Evolutionary conservation across 495 filamentous ascomycete species (phyloP).

Genomic region (Podospora pseudopauciseta): DNA sequence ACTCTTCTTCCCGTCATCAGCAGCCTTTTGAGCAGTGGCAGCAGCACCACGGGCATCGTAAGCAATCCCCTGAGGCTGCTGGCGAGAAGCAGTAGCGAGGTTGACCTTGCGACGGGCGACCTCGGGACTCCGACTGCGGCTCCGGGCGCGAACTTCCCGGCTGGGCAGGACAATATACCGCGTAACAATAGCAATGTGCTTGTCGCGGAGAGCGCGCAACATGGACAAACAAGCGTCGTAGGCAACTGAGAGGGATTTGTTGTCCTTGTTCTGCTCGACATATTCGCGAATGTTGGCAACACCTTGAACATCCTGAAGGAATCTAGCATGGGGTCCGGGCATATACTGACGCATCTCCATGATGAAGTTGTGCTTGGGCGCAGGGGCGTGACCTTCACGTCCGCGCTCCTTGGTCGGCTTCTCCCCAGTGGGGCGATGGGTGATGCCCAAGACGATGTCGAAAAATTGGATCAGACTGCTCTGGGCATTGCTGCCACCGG

Average conservation of each 20-base stretch:
- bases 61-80: slow-evolving; percentile 39
- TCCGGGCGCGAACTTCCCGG: slow-evolving; percentile 46
- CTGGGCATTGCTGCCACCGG: slow-evolving; percentile 94
- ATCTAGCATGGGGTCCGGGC: slow-evolving; percentile 87
- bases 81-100: slow-evolving; percentile 58
- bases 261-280: slow-evolving; percentile 60
- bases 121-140: slow-evolving; percentile 44
- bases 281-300: slow-evolving; percentile 89
- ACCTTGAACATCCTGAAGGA: slow-evolving; percentile 71
- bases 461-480: slow-evolving; percentile 97
- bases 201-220: slow-evolving; percentile 84
- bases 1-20: slow-evolving; percentile 37
- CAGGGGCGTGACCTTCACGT: slow-evolving; percentile 50
- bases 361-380: slow-evolving; percentile 81
- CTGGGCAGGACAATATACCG: slow-evolving; percentile 86
- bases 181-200: slow-evolving; percentile 93
- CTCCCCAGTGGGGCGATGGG: slow-evolving; percentile 89
- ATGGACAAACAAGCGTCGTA: slow-evolving; percentile 91
- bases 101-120: slow-evolving; percentile 51
- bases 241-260: slow-evolving; percentile 67
- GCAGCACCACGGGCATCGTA: slow-evolving; percentile 27
- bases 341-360: slow-evolving; percentile 96
- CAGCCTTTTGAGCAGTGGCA: slow-evolving; percentile 11
- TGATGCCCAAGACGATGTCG: slow-evolving; percentile 83
- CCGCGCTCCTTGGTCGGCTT: slow-evolving; percentile 47